Evolutionary conservation across 345 rosid species (phyloP).

Genomic region (Citrus inodora): DNA sequence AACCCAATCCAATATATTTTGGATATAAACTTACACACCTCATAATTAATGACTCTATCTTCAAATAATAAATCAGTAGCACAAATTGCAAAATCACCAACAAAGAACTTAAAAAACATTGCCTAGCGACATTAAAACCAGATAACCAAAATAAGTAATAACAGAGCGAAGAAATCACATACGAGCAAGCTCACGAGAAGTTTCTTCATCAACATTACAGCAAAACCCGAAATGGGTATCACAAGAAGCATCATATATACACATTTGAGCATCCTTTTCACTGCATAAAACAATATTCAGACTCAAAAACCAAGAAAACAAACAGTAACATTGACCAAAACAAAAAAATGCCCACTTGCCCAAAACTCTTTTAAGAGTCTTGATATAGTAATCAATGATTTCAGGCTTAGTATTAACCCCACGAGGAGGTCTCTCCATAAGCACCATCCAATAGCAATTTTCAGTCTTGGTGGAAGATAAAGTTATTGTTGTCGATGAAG

Average conservation of each 20-base stretch:
- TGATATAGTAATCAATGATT: slow-evolving; percentile 58
- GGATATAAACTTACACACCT: background rate
- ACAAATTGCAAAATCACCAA: background rate
- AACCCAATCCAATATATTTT: background rate
- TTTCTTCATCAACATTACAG: slow-evolving; percentile 65
- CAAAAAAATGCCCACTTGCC: slow-evolving; percentile 43
- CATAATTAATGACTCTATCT: background rate
- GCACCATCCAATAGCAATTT: slow-evolving; percentile 57
- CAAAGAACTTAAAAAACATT: background rate
- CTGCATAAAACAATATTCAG: slow-evolving; percentile 20
- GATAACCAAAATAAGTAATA: background rate
- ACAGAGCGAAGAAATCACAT: slow-evolving; percentile 12
- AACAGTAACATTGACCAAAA: background rate
- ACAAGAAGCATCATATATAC: slow-evolving; percentile 62
- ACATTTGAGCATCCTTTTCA: slow-evolving; percentile 71
- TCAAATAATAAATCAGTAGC: background rate
- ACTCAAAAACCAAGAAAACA: background rate
- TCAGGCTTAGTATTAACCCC: slow-evolving; percentile 45
- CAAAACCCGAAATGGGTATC: slow-evolving; percentile 66
- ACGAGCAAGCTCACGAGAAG: slow-evolving; percentile 59
- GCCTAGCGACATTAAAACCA: background rate
- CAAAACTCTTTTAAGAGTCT: slow-evolving; percentile 45
- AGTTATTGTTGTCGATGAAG: slow-evolving; percentile 18
- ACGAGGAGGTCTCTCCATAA: slow-evolving; percentile 51
- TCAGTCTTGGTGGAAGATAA: slow-evolving; percentile 11